phyloP scores from a whole-genome alignment of 306 rosid species.

The Rosa chinensis region DNA sequence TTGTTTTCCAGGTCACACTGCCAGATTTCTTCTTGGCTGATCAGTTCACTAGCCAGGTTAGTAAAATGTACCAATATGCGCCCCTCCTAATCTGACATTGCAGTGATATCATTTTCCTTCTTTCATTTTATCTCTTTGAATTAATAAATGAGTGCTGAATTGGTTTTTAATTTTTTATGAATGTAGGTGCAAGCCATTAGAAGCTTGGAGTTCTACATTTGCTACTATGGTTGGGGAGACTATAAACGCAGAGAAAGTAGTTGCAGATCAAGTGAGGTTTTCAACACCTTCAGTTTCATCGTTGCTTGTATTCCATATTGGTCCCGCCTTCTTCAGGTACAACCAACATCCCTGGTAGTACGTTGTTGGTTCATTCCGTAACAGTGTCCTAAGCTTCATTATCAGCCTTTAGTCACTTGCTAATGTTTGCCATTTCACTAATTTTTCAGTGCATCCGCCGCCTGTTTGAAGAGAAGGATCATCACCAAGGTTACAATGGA shows the following conservation, averaged over 20 bases:
- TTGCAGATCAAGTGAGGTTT: conserved; percentile 32
- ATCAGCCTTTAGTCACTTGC: not conserved
- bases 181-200: conserved; percentile 65
- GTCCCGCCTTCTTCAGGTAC: conserved; percentile 69
- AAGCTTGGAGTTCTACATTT: conserved; percentile 66
- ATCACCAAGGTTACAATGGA: conserved; percentile 60
- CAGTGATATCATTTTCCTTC: not conserved
- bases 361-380: not conserved
- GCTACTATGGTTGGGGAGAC: conserved; percentile 72
- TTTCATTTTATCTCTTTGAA: not conserved
- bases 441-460: conserved; percentile 56
- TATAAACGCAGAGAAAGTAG: conserved; percentile 41
- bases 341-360: not conserved
- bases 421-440: not conserved
- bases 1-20: conserved; percentile 52
- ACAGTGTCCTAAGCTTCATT: not conserved
- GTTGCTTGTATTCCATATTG: conserved; percentile 53
- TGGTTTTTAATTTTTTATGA: not conserved
- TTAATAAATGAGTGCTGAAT: not conserved
- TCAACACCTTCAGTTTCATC: conserved; percentile 47
- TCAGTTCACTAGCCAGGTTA: conserved; percentile 76
- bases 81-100: not conserved
- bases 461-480: conserved; percentile 58
- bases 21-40: conserved; percentile 77
- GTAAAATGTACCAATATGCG: not conserved